Evolutionary conservation across 1,284 basidiomycete genomes (phyloP).

Genomic region (Trichosporon asahii): DNA sequence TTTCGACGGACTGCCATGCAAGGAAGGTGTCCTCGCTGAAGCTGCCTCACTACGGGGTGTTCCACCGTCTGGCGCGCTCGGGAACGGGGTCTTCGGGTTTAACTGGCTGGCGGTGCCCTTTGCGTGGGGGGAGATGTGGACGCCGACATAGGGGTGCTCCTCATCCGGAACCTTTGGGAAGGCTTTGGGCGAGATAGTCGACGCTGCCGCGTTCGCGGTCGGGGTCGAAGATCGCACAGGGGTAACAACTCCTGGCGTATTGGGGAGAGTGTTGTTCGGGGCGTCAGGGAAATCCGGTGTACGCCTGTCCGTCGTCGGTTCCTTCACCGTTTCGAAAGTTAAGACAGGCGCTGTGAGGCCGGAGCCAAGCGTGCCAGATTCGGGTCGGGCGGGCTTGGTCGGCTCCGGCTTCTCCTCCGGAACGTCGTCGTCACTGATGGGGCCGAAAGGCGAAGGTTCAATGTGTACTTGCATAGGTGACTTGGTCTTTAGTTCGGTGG

Average conservation of each 20-base stretch:
- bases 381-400: background rate
- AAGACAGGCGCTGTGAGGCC: background rate
- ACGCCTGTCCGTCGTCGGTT: background rate
- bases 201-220: background rate
- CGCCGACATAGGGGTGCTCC: conserved; percentile 42
- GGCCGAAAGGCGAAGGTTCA: conserved; percentile 37
- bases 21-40: background rate
- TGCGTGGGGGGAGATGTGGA: conserved; percentile 36
- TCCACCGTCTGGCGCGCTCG: background rate
- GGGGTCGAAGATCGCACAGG: conserved; percentile 7
- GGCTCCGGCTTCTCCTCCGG: background rate
- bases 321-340: conserved; percentile 8
- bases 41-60: conserved; percentile 1
- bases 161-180: conserved; percentile 49
- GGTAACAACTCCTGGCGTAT: background rate
- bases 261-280: conserved; percentile 10
- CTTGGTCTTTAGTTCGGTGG: conserved; percentile 1
- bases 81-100: conserved; percentile 8
- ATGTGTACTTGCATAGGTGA: conserved; percentile 39
- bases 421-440: background rate
- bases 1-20: conserved; percentile 7
- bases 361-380: background rate
- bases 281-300: conserved; percentile 12
- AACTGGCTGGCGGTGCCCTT: background rate
- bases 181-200: background rate